A percentile compares a stretch with the other conserved stretches of the same genome.
phyloP scores from a whole-genome alignment of 768 basidiomycete species.

The Hypsizygus marmoreus region DNA sequence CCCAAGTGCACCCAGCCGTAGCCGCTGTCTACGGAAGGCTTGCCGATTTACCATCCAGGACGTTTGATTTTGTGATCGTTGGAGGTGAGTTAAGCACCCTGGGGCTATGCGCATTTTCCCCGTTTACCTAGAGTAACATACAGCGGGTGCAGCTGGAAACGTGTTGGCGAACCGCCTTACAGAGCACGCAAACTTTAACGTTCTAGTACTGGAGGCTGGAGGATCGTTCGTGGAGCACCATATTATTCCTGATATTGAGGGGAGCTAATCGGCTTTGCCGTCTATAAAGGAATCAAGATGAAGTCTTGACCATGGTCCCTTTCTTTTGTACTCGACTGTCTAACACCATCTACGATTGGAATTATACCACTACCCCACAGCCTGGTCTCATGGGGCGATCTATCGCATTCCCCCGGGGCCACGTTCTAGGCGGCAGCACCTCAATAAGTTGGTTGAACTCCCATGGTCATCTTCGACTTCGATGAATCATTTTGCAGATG shows the following conservation, averaged over 20 bases:
- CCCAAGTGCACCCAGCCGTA: neutral
- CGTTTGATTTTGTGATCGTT: slow-evolving; percentile 20
- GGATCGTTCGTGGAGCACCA: slow-evolving; percentile 6
- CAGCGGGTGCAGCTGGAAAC: slow-evolving; percentile 15
- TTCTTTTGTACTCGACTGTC: slow-evolving; percentile 18
- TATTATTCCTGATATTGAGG: neutral
- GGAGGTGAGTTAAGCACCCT: slow-evolving; percentile 14
- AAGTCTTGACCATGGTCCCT: slow-evolving; percentile 11
- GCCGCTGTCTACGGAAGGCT: slow-evolving; percentile 9
- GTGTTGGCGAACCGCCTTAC: slow-evolving; percentile 13
- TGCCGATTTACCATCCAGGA: slow-evolving; percentile 2
- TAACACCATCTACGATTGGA: slow-evolving; percentile 28
- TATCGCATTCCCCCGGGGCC: slow-evolving; percentile 25
- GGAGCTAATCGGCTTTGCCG: neutral
- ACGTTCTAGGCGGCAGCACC: slow-evolving; percentile 31
- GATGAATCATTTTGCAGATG: slow-evolving; percentile 17
- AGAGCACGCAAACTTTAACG: slow-evolving; percentile 7
- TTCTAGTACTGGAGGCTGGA: slow-evolving; percentile 13
- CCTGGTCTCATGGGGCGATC: slow-evolving; percentile 22
- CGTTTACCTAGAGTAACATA: neutral
- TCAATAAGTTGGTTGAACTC: slow-evolving; percentile 27
- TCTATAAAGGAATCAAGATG: slow-evolving; percentile 11
- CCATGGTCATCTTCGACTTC: neutral
- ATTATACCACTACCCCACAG: slow-evolving; percentile 32
- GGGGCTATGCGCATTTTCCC: neutral